These are phyloP conservation scores for Hansenula lynferdii DNA, from an alignment of 1,139 yeast genomes.

Conservation along the genomic window DNA sequence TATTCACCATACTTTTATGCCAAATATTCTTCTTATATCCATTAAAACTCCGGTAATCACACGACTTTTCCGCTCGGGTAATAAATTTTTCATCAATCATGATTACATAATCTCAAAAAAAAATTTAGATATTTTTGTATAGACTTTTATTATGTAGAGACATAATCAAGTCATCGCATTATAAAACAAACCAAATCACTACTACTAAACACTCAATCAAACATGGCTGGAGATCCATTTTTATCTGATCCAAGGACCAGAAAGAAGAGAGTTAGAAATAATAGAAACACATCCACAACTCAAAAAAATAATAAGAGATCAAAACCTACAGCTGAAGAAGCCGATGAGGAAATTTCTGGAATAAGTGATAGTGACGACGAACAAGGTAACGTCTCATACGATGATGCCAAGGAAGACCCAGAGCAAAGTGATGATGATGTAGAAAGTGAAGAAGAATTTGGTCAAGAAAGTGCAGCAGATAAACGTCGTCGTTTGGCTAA, in stretches of 20 bases:
- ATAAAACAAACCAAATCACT: too few species aligned
- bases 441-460: conserved; percentile 67
- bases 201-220: too few species aligned
- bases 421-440: conserved; percentile 40
- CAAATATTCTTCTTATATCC: too few species aligned
- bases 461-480: conserved; percentile 81
- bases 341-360: conserved; percentile 24
- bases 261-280: conserved; percentile 37
- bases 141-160: too few species aligned
- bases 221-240: conserved; percentile 54
- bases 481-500: conserved; percentile 92
- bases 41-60: too few species aligned
- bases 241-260: conserved; percentile 55
- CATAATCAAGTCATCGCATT: too few species aligned
- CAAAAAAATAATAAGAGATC: conserved; percentile 7
- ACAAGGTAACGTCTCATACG: conserved; percentile 27
- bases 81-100: too few species aligned
- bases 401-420: conserved; percentile 28
- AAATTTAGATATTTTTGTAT: too few species aligned
- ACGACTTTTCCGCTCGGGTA: too few species aligned
- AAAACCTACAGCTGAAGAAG: conserved; percentile 6
- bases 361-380: conserved; percentile 22
- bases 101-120: too few species aligned
- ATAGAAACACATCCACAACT: conserved; percentile 13
- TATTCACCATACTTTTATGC: too few species aligned